A percentile compares a stretch with the other conserved stretches of the same genome.
These are phyloP conservation scores for Aspergillus ochraceus DNA, from an alignment of 2,329 filamentous ascomycete genomes.

Conservation along the genomic window DNA sequence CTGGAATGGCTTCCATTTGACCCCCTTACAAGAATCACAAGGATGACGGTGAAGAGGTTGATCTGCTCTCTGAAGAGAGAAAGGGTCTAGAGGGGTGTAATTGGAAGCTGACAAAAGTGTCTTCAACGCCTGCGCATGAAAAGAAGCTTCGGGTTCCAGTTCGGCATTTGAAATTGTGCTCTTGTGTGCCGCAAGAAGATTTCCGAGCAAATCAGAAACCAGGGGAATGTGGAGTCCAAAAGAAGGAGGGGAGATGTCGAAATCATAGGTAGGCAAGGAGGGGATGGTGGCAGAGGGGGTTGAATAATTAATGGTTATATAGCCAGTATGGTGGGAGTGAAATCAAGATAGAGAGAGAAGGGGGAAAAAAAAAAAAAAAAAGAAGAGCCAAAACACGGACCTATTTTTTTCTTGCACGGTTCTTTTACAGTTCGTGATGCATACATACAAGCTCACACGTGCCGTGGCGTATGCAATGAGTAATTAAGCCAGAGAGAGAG, in stretches of 20 bases:
- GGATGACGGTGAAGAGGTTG: background rate
- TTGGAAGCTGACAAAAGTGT: background rate
- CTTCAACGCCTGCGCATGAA: background rate
- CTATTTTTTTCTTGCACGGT: conserved; percentile 3
- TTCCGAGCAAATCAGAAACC: background rate
- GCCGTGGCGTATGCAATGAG: conserved; percentile 6
- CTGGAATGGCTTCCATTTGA: background rate
- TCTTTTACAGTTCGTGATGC: conserved; percentile 4
- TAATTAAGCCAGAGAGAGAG: background rate
- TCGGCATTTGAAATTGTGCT: background rate
- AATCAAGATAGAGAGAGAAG: background rate
- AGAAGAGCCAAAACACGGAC: conserved; percentile 5
- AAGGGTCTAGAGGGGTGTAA: background rate
- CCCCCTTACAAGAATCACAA: conserved; percentile 6
- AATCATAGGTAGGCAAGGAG: background rate
- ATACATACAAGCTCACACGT: conserved; percentile 11
- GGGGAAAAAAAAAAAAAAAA: conserved; percentile 1
- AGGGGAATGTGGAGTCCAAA: background rate
- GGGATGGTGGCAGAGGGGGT: background rate
- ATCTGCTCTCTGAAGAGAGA: background rate
- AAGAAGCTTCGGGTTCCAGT: background rate
- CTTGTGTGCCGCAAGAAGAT: background rate
- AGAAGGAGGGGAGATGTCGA: background rate
- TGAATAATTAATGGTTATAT: conserved; percentile 7
- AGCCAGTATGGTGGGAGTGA: background rate